Evolutionary conservation across 2,329 filamentous ascomycete species (phyloP), one percentile per base, ranked within the genome.

Genomic region (Talaromyces sp.): DNA sequence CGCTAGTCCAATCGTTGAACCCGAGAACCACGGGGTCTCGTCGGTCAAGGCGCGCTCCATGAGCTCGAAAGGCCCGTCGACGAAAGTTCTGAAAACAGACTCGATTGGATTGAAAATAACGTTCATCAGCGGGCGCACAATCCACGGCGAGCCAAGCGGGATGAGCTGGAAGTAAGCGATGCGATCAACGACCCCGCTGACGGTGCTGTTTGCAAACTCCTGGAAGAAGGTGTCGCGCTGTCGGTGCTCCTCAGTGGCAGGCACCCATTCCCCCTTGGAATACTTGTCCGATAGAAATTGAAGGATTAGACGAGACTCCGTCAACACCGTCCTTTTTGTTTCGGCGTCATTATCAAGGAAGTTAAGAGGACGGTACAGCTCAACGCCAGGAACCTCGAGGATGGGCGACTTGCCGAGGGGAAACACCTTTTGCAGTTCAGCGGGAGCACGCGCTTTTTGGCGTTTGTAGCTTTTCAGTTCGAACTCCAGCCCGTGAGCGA

Each of bases 11-110:
- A 64, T n/a, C 17, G 72, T 61, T 13, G 65, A 44, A 6, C 75
- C 75, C 59, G 70, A 69, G 59, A 71, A 71, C 65, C 67, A 73
- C 8, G 65, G 66, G 42, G 63, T 65, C 64, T 69, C 70, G 3
- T 66, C 68, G 4, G 57, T 62, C 22, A 72, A 55, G 27, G 62
- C 60, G 32, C 65, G 62, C 42, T 72, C 71, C 65, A 73, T 62
- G 6, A 71, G 28, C 51, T 64, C 54, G 47, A 63, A 71, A 22
- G 65, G 61, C 11, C 28, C 60, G 32, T 55, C 53, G 19, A 69
- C 36, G 39, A 70, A 67, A 2, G 36, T 56, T n/a, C 62, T 53
- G 22, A 67, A 69, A 15, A 66, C 58, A 19, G 55, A 63, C 10
- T 63, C 57, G 33, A 72, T 62, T 5, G 69, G 70, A 4, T 57